Conservation (phyloP, 768 basidiomycete genomes). For the Coprinopsis marcescibilis region DNA sequence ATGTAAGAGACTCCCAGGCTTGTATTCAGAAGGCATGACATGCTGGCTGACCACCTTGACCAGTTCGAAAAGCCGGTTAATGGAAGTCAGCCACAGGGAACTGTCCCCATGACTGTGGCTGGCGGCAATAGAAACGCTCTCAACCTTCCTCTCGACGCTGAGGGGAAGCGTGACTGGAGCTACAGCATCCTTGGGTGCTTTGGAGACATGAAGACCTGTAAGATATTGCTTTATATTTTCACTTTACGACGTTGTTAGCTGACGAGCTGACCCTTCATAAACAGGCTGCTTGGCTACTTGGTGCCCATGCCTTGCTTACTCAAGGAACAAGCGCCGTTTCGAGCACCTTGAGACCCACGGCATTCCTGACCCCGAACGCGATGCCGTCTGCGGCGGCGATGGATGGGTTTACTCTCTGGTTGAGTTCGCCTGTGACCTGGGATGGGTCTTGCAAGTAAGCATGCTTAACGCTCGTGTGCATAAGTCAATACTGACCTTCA, state of each 20-base stretch:
- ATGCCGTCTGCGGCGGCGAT: constrained; percentile 8
- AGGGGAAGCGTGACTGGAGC: constrained; percentile 27
- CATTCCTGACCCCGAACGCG: constrained; percentile 14
- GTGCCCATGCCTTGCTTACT: constrained; percentile 18
- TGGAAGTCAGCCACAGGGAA: not conserved
- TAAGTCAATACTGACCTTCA: not conserved
- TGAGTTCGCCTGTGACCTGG: constrained; percentile 16
- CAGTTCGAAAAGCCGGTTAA: no score
- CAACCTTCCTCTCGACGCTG: constrained; percentile 19
- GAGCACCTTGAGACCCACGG: constrained; percentile 16
- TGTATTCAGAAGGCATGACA: no score
- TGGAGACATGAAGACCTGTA: constrained; percentile 17
- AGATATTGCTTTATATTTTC: no score
- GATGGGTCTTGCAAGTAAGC: constrained; percentile 18
- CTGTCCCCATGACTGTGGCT: constrained; percentile 3
- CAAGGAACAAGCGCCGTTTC: constrained; percentile 15
- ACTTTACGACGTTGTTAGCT: not conserved
- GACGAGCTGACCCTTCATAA: not conserved
- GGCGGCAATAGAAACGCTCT: constrained; percentile 25
- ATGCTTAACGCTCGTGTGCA: not conserved
- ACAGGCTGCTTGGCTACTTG: constrained; percentile 17
- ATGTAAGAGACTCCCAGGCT: no score
- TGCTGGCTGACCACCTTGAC: no score
- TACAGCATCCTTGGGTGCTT: constrained; percentile 24
- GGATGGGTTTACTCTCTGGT: constrained; percentile 12